These are phyloP conservation scores for Rhodotorula mucilaginosa DNA, from an alignment of 1,284 basidiomycete genomes.

Conservation along the genomic window DNA sequence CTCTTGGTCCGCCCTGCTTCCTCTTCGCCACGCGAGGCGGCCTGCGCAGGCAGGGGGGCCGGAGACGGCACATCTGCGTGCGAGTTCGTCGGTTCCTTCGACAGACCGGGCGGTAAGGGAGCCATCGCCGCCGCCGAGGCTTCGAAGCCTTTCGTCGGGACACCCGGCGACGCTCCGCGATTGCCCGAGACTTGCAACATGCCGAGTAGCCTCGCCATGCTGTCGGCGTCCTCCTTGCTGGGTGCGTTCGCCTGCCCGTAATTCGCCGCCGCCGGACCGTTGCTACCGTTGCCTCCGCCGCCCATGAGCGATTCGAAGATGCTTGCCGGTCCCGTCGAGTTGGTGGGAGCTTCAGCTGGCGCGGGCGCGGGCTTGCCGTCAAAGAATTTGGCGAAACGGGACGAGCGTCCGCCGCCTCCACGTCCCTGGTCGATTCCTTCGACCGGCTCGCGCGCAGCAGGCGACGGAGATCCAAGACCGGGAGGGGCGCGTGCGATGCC, in stretches of 20 bases:
- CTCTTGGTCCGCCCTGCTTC: slow-evolving; percentile 19
- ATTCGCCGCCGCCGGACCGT: not conserved
- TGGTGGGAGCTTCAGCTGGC: slow-evolving; percentile 5
- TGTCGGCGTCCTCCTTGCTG: slow-evolving; percentile 36
- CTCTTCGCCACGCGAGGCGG: not conserved
- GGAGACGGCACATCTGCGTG: not conserved
- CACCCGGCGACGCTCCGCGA: not conserved
- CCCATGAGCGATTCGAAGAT: slow-evolving; percentile 32
- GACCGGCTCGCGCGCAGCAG: not conserved
- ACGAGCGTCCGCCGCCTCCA: slow-evolving; percentile 17
- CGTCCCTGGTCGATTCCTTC: too few relatives aligned
- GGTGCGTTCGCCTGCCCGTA: not conserved
- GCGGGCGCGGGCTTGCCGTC: slow-evolving; percentile 32
- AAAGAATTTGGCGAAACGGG: slow-evolving; percentile 39
- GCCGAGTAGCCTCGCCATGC: slow-evolving; percentile 36
- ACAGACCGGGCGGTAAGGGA: too few relatives aligned
- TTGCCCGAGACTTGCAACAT: slow-evolving; percentile 38
- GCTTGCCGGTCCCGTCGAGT: slow-evolving; percentile 2
- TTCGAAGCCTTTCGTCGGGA: not conserved
- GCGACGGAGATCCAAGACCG: not conserved
- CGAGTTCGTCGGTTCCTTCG: too few relatives aligned
- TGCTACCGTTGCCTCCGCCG: not conserved
- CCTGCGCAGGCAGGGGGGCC: not conserved
- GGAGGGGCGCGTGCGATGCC: slow-evolving; percentile 22
- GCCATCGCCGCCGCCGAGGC: not conserved